Evolutionary conservation across 1,284 basidiomycete genomes (phyloP).

Genomic region (Cryptococcus hybrid): DNA sequence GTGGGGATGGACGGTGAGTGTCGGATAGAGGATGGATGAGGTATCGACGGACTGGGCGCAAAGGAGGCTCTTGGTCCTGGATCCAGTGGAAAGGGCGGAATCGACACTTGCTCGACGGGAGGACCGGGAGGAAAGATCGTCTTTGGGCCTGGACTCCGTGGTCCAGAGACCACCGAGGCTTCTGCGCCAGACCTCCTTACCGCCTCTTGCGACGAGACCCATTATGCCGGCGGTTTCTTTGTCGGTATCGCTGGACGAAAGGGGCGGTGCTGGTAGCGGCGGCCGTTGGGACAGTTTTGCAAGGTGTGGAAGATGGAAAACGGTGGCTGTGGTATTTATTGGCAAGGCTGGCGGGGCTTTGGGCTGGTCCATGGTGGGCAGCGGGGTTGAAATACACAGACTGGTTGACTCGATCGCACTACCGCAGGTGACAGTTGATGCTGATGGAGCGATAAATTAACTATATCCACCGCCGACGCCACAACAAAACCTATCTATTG

Average conservation of each 20-base stretch:
- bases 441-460: too few relatives aligned
- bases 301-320: neutral
- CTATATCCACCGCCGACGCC: too few relatives aligned
- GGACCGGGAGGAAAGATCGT: too few relatives aligned
- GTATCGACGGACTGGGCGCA: slow-evolving; percentile 12
- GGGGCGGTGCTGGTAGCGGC: neutral
- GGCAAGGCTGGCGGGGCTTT: neutral
- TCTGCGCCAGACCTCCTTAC: slow-evolving; percentile 11
- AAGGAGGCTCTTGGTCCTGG: neutral
- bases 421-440: too few relatives aligned
- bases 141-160: too few relatives aligned
- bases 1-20: slow-evolving; percentile 15
- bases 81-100: neutral
- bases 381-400: too few relatives aligned
- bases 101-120: too few relatives aligned
- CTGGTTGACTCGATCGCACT: too few relatives aligned
- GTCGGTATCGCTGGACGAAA: neutral
- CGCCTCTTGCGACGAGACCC: slow-evolving; percentile 7
- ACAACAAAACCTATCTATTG: too few relatives aligned
- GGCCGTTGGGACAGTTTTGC: too few relatives aligned
- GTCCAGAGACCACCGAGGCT: neutral
- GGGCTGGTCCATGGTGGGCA: too few relatives aligned
- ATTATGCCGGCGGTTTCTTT: neutral
- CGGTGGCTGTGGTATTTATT: neutral
- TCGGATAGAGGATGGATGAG: slow-evolving; percentile 22